Percentiles rank a stretch among this genome's conserved stretches.
phyloP scores from a whole-genome alignment of 1,284 basidiomycete species.

The Sporisorium scitamineum region DNA sequence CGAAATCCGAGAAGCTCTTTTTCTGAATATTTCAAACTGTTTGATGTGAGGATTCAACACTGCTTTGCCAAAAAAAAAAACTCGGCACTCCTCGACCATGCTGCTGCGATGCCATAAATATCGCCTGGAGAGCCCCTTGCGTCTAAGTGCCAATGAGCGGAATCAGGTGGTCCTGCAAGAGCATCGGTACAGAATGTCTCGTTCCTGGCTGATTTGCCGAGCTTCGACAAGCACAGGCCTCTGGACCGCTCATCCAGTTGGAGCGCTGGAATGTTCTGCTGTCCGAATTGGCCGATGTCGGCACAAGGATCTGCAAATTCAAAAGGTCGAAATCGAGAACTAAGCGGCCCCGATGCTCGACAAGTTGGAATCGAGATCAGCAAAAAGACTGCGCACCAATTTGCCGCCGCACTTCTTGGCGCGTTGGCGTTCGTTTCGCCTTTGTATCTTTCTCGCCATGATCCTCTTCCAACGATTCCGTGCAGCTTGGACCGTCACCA shows the following conservation, averaged over 20 bases:
- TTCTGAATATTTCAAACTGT: neutral
- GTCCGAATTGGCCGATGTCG: neutral
- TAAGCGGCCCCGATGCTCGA: too few relatives aligned
- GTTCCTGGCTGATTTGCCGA: neutral
- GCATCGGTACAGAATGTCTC: neutral
- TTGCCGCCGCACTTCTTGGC: neutral
- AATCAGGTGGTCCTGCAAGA: neutral
- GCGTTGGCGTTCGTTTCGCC: slow-evolving; percentile 1
- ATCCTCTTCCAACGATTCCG: neutral
- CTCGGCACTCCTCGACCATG: too few relatives aligned
- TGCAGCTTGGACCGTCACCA: neutral
- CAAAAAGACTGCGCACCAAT: too few relatives aligned
- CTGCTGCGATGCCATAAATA: too few relatives aligned
- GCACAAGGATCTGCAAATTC: neutral
- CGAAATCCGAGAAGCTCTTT: neutral
- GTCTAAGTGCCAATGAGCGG: too few relatives aligned
- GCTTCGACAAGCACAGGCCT: neutral
- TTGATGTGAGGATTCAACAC: neutral
- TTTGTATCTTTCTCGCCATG: neutral
- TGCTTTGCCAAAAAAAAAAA: neutral
- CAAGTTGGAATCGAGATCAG: too few relatives aligned
- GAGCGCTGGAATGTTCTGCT: neutral
- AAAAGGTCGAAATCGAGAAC: too few relatives aligned
- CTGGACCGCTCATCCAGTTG: too few relatives aligned
- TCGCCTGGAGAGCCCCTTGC: neutral